Base-by-base conservation (phyloP, 306 rosid species). In the Quercus variabilis region DNA sequence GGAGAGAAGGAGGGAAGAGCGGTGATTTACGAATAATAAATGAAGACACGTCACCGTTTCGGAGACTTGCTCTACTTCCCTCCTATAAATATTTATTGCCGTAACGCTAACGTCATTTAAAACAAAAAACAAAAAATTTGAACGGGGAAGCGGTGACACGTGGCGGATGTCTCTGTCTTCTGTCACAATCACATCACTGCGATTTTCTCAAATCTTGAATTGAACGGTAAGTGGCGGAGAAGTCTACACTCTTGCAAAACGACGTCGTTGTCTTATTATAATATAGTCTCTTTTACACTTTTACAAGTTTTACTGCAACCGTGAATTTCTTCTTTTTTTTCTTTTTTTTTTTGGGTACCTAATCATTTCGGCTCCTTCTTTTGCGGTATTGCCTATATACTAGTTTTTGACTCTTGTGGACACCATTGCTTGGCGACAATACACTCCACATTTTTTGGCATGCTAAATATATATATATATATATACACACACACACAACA, bases 31-130 rank as follows among this genome's bases (percentile, higher is more conserved):
- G 83, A 88, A 78, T 78, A 81, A 67, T 54, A 84, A 88, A 85
- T 73, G 62, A 10, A 13, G 58, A 80, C 82, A 90, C 89, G 92
- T 89, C 97, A 89, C 87, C 85, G 74, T 68, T 83, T 82, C 75
- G 35, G 41, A 13, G 77, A 78, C 74, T 76, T 49, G 4, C 54
- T 49, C 46, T 41, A 8, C 46, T 38, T 70, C 57, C 71, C 69
- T 62, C 72, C 69, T 63, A 54, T 68, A 65, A 85, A 86, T 72
- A 70, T 74, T 78, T 72, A 70, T 74, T 78, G 86, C 88, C 86
- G 87, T 74, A 72, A 82, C 64, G 60, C 69, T 58, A 86, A 89
- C 97, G 93, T 81, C 81, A 0, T 23, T 23, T 43, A 6, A 35
- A 35, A 6, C 1, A 35, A 35, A 35, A 35, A 35, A 1, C 9